phyloP scores from a whole-genome alignment of 2,329 filamentous ascomycete species.

The Fusarium fujikuroi region DNA sequence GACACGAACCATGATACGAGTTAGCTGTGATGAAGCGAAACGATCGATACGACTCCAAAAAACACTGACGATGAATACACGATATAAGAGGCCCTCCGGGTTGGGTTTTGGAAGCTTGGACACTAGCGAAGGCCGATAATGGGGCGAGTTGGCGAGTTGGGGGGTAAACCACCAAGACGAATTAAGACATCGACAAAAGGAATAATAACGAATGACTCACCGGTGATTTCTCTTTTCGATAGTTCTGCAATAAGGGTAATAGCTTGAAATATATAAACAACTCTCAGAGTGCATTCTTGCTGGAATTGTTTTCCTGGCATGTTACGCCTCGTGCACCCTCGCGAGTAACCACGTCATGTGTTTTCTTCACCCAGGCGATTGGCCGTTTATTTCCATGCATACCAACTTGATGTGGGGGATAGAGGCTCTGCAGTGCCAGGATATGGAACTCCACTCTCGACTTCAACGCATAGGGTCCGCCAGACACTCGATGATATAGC shows the following conservation, averaged over 20 bases:
- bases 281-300: background rate
- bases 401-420: background rate
- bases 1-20: background rate
- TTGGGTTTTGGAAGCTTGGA: background rate
- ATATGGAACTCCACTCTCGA: background rate
- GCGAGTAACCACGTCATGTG: constrained; percentile 31
- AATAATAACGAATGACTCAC: background rate
- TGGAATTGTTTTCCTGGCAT: constrained; percentile 14
- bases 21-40: background rate
- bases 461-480: background rate
- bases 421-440: constrained; percentile 1
- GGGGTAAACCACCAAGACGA: background rate
- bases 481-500: background rate
- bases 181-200: background rate
- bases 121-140: background rate
- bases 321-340: constrained; percentile 24
- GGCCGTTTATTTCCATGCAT: background rate
- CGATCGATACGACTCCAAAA: background rate
- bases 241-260: rapidly evolving
- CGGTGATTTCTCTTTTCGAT: background rate
- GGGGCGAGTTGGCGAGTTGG: background rate
- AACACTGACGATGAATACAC: background rate
- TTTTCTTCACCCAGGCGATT: background rate
- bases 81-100: background rate
- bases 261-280: background rate